Conservation (phyloP, 1,139 yeast species). For the Sugiyamaella pinicola region DNA sequence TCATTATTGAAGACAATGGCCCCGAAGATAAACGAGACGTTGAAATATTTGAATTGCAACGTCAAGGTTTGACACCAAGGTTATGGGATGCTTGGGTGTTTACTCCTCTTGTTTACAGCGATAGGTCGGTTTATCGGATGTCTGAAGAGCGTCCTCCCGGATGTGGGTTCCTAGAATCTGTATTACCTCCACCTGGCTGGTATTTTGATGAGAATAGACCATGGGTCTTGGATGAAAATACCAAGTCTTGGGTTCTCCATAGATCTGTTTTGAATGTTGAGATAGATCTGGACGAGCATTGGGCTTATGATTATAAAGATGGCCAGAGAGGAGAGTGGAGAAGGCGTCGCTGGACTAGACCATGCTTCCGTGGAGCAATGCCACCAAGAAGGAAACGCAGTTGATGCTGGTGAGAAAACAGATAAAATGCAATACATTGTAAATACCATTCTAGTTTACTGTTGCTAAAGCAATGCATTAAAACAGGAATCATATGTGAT, state of each 20-base stretch:
- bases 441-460: background rate
- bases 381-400: constrained; percentile 21
- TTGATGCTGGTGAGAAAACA: background rate
- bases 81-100: constrained; percentile 61
- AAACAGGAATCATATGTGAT: no score
- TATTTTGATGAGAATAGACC: constrained; percentile 57
- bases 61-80: constrained; percentile 60
- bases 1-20: constrained; percentile 63
- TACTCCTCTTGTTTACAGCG: constrained; percentile 56
- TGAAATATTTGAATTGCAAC: constrained; percentile 76
- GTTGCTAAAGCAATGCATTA: no score
- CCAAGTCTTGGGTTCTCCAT: constrained; percentile 55
- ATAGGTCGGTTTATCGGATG: constrained; percentile 52
- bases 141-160: constrained; percentile 72
- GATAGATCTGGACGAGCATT: constrained; percentile 43
- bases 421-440: background rate
- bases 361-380: constrained; percentile 33
- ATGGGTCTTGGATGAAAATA: constrained; percentile 69
- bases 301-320: constrained; percentile 52
- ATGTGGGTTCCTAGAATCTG: constrained; percentile 54
- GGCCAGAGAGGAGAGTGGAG: constrained; percentile 45
- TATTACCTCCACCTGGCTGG: constrained; percentile 77
- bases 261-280: constrained; percentile 46
- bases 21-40: constrained; percentile 59
- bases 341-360: constrained; percentile 44